These are phyloP conservation scores for Penicillium sp. DNA, from an alignment of 2,329 filamentous ascomycete genomes.

Conservation along the genomic window DNA sequence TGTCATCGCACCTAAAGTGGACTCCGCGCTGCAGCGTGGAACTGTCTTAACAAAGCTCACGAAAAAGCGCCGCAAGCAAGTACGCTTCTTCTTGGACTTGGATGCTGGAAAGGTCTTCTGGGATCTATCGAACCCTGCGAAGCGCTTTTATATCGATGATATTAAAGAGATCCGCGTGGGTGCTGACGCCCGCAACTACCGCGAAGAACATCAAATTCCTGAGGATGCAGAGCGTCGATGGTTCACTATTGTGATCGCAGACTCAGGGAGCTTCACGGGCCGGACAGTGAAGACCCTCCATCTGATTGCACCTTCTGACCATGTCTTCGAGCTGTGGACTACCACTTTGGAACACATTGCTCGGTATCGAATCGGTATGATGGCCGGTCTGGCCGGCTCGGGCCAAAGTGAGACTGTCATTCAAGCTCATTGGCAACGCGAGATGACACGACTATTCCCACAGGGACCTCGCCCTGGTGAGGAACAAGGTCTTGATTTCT, in stretches of 20 bases:
- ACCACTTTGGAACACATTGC: constrained; percentile 80
- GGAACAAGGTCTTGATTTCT: constrained; percentile 72
- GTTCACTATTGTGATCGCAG: constrained; percentile 86
- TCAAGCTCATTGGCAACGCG: constrained; percentile 78
- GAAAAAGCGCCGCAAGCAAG: constrained; percentile 72
- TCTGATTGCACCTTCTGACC: constrained; percentile 73
- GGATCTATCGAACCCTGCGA: constrained; percentile 75
- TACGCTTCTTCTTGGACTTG: constrained; percentile 75
- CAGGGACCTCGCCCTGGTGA: constrained; percentile 46
- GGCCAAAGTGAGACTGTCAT: constrained; percentile 77
- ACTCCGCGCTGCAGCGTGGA: constrained; percentile 73
- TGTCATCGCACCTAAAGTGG: constrained; percentile 66
- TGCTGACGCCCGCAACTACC: constrained; percentile 82
- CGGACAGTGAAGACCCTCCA: constrained; percentile 75
- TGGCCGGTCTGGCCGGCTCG: constrained; percentile 79
- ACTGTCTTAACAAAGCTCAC: constrained; percentile 79
- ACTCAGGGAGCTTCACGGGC: constrained; percentile 74
- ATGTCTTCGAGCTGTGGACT: constrained; percentile 76
- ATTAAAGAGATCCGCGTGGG: constrained; percentile 87
- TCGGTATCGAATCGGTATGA: constrained; percentile 81
- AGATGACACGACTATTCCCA: constrained; percentile 70
- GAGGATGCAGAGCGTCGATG: constrained; percentile 69
- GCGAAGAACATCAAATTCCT: constrained; percentile 74
- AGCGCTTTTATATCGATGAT: constrained; percentile 91
- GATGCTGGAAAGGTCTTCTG: constrained; percentile 84